A percentile compares a stretch with the other conserved stretches of the same genome.
phyloP scores from a whole-genome alignment of 306 rosid genomes.

The Lathyrus oleraceus region DNA sequence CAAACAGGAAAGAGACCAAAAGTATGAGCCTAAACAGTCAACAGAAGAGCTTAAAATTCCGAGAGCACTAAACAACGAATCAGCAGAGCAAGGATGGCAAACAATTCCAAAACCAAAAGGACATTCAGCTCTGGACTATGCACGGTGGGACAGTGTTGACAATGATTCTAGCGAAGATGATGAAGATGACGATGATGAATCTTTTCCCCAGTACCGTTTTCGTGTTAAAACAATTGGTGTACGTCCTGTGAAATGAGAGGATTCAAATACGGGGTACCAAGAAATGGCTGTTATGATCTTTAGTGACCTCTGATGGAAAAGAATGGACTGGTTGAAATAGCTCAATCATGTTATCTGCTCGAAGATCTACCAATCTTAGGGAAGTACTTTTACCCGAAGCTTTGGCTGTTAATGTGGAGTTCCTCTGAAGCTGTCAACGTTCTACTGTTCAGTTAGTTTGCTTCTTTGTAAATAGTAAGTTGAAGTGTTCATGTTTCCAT shows the following conservation, averaged over 20 bases:
- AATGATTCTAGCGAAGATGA: constrained; percentile 93
- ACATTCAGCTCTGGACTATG: constrained; percentile 84
- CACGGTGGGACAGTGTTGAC: constrained; percentile 89
- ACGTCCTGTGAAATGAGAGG: constrained; percentile 68
- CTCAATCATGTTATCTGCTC: constrained; percentile 29
- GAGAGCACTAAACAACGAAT: constrained; percentile 40
- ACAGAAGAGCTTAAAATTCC: constrained; percentile 41
- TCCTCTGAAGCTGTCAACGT: constrained; percentile 21
- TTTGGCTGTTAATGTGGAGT: constrained; percentile 10
- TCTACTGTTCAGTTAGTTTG: constrained; percentile 24
- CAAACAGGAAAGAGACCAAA: constrained; percentile 49
- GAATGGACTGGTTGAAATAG: constrained; percentile 17
- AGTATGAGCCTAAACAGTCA: constrained; percentile 33
- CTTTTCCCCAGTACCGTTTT: constrained; percentile 71
- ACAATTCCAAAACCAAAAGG: constrained; percentile 96
- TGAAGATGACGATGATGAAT: constrained; percentile 62
- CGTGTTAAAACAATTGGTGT: constrained; percentile 81
- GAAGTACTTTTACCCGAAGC: constrained; percentile 2
- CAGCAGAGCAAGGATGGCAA: constrained; percentile 69
- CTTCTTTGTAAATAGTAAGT: constrained; percentile 19
- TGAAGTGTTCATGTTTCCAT: constrained; percentile 25
- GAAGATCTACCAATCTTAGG: constrained; percentile 16
- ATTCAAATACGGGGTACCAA: not conserved
- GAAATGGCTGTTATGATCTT: constrained; percentile 20
- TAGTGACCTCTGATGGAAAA: constrained; percentile 19